phyloP scores from a whole-genome alignment of 2,329 filamentous ascomycete genomes.

The Ceratocystis smalleyi region DNA sequence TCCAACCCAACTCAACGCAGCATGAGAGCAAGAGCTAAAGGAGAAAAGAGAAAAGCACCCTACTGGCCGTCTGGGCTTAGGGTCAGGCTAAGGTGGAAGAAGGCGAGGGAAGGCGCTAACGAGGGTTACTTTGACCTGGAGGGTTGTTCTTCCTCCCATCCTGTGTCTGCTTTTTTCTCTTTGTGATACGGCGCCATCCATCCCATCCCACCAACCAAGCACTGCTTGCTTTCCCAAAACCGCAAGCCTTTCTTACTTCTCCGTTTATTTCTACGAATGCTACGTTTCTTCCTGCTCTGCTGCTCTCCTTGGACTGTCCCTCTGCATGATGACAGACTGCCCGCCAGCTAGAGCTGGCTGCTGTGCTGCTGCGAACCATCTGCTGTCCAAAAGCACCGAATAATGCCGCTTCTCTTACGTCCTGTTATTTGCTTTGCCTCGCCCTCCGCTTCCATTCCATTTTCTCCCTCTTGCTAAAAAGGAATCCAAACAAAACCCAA shows the following conservation, averaged over 20 bases:
- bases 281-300: background rate
- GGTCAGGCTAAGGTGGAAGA: background rate
- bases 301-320: too few species aligned
- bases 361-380: background rate
- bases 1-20: too few species aligned
- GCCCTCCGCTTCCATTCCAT: background rate
- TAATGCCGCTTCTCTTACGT: background rate
- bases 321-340: too few species aligned
- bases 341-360: too few species aligned
- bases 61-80: background rate
- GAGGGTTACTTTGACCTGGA: background rate
- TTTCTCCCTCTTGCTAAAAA: background rate
- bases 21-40: background rate
- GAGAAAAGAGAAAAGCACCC: background rate
- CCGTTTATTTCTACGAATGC: background rate
- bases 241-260: background rate
- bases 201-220: background rate
- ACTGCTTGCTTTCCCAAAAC: background rate
- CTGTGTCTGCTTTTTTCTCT: background rate
- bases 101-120: background rate
- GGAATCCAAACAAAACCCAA: too few species aligned
- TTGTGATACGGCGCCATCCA: background rate
- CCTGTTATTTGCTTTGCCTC: background rate
- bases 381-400: background rate
- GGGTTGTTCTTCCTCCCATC: background rate